phyloP scores from a whole-genome alignment of 225 moss, liverwort and hornwort genomes.

The Sphagnum tenellum region DNA sequence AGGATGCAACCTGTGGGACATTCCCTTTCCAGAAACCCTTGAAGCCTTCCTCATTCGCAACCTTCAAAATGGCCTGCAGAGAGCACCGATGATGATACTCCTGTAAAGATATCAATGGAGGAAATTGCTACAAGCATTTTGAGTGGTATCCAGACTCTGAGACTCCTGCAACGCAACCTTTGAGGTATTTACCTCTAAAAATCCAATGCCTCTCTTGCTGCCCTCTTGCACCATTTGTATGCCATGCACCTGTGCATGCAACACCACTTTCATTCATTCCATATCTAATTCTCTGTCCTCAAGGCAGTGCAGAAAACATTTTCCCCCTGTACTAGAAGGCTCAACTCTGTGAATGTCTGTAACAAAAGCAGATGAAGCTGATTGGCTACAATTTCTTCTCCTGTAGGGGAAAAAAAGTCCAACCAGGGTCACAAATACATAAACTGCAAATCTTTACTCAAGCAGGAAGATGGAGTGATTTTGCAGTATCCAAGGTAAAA shows the following conservation, averaged over 20 bases:
- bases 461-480: too few relatives aligned
- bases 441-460: too few relatives aligned
- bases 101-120: neutral
- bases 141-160: too few relatives aligned
- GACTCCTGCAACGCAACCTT: neutral
- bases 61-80: conserved; percentile 55
- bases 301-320: too few relatives aligned
- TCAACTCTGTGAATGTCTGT: too few relatives aligned
- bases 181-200: conserved; percentile 41
- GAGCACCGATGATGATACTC: neutral
- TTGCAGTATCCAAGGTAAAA: too few relatives aligned
- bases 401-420: too few relatives aligned
- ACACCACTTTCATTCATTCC: neutral
- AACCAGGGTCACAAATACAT: too few relatives aligned
- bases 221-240: conserved; percentile 61
- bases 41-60: conserved; percentile 73
- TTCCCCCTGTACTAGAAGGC: too few relatives aligned
- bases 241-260: conserved; percentile 53
- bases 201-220: conserved; percentile 45
- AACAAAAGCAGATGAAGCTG: too few relatives aligned
- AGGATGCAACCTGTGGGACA: conserved; percentile 43
- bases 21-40: conserved; percentile 85
- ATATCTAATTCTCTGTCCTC: too few relatives aligned
- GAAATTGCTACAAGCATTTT: neutral
- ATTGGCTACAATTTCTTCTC: too few relatives aligned